phyloP scores from a whole-genome alignment of 1,284 basidiomycete species.

The Sporisorium exsertum region DNA sequence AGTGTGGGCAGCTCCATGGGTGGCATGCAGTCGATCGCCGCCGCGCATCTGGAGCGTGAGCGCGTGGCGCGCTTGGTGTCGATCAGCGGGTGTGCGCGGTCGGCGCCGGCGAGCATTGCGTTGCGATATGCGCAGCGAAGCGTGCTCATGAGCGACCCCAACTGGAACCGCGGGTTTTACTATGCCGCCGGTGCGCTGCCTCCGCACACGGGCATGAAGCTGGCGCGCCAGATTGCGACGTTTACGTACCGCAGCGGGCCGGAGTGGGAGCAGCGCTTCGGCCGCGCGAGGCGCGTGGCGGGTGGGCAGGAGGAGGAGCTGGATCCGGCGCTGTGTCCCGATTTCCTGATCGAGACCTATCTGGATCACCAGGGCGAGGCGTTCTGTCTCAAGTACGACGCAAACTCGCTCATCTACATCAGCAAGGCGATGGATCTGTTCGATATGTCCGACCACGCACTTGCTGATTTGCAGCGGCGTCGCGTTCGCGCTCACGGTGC shows the following conservation, averaged over 20 bases:
- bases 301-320: constrained; percentile 24
- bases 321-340: constrained; percentile 81
- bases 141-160: constrained; percentile 98
- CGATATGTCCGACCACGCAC: constrained; percentile 86
- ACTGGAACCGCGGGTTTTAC: constrained; percentile 99
- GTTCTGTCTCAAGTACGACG: constrained; percentile 98
- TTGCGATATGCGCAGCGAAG: constrained; percentile 94
- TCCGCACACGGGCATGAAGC: constrained; percentile 97
- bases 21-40: constrained; percentile 96
- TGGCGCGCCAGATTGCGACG: constrained; percentile 97
- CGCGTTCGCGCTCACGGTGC: constrained; percentile 49
- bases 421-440: constrained; percentile 99
- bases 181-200: constrained; percentile 83
- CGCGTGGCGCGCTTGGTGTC: constrained; percentile 89
- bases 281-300: constrained; percentile 76
- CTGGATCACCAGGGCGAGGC: constrained; percentile 88
- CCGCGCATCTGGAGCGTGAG: constrained; percentile 90
- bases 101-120: constrained; percentile 89
- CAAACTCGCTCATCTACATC: constrained; percentile 94
- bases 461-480: constrained; percentile 75
- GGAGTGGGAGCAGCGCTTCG: constrained; percentile 98
- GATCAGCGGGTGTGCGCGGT: constrained; percentile 92
- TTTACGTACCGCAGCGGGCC: constrained; percentile 99
- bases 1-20: constrained; percentile 96
- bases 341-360: constrained; percentile 98